These are phyloP conservation scores for Aspergillus campestris DNA, from an alignment of 495 filamentous ascomycete species.

Conservation along the genomic window DNA sequence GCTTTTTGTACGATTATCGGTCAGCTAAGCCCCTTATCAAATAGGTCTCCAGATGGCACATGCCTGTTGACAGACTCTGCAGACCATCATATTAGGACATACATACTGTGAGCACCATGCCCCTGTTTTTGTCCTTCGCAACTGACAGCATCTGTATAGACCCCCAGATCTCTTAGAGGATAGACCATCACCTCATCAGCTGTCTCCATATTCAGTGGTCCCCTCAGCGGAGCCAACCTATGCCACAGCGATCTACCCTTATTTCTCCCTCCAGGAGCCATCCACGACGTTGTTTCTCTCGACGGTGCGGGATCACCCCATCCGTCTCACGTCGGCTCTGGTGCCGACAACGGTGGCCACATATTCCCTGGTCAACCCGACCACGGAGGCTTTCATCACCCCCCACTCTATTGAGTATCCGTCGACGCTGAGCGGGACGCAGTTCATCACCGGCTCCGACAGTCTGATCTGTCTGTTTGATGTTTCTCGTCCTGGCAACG, in stretches of 20 bases:
- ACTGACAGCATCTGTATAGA: slow-evolving; percentile 17
- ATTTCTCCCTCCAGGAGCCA: slow-evolving; percentile 57
- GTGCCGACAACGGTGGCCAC: slow-evolving; percentile 40
- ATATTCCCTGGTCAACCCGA: slow-evolving; percentile 64
- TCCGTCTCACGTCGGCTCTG: slow-evolving; percentile 60
- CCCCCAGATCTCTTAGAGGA: slow-evolving; percentile 62
- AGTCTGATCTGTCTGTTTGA: slow-evolving; percentile 75
- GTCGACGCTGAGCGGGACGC: slow-evolving; percentile 40
- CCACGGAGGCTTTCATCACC: slow-evolving; percentile 71
- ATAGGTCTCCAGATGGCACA: slow-evolving; percentile 74
- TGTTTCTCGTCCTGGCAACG: slow-evolving; percentile 51
- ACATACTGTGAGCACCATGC: slow-evolving; percentile 48
- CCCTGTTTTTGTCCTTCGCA: not conserved
- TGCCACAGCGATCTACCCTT: slow-evolving; percentile 63
- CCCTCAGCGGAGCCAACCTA: slow-evolving; percentile 60
- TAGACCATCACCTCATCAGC: slow-evolving; percentile 30
- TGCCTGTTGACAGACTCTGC: slow-evolving; percentile 66
- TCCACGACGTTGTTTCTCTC: slow-evolving; percentile 61
- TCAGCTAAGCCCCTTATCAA: not conserved
- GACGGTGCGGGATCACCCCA: slow-evolving; percentile 60
- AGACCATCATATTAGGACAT: slow-evolving; percentile 59
- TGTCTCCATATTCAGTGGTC: slow-evolving; percentile 55
- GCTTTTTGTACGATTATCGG: not conserved
- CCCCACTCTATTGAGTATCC: slow-evolving; percentile 68
- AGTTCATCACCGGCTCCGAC: slow-evolving; percentile 63